phyloP scores from a whole-genome alignment of 768 basidiomycete species.

The Boletus bicolor region DNA sequence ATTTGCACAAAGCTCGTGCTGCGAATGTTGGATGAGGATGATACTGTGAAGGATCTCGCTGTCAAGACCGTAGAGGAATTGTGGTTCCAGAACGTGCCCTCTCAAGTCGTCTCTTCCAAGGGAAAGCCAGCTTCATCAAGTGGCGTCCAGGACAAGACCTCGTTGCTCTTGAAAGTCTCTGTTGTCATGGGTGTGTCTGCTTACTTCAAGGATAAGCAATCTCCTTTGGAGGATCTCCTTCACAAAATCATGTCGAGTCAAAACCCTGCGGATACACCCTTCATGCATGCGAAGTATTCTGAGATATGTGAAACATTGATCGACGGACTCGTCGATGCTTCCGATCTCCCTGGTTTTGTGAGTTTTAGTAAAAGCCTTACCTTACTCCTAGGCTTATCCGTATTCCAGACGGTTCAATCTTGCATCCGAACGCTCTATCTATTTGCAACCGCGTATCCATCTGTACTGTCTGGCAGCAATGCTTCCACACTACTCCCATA shows the following conservation, averaged over 20 bases:
- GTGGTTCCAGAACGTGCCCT: conserved; percentile 61
- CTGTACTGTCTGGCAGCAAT: conserved; percentile 76
- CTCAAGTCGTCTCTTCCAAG: conserved; percentile 38
- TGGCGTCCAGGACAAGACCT: conserved; percentile 47
- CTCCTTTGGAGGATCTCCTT: conserved; percentile 79
- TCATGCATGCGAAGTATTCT: conserved; percentile 64
- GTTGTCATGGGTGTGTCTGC: conserved; percentile 86
- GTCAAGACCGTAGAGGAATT: conserved; percentile 87
- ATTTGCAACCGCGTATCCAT: conserved; percentile 78
- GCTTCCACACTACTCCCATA: conserved; percentile 89
- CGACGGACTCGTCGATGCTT: conserved; percentile 84
- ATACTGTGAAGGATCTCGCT: conserved; percentile 87
- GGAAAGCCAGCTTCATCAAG: conserved; percentile 30
- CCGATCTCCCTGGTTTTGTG: conserved; percentile 74
- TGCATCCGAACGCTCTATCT: conserved; percentile 84
- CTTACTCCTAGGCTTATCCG: not conserved
- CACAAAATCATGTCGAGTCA: conserved; percentile 79
- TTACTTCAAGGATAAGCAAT: conserved; percentile 79
- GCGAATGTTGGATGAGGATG: conserved; percentile 90
- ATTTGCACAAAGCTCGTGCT: conserved; percentile 79
- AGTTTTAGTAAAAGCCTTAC: conserved; percentile 24
- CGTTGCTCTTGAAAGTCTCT: conserved; percentile 61
- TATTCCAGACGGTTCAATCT: conserved; percentile 67
- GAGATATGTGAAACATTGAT: conserved; percentile 86
- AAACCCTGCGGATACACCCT: conserved; percentile 48